Evolutionary conservation across 257 asterid species (phyloP).

Genomic region (Cynanchum wilfordii): DNA sequence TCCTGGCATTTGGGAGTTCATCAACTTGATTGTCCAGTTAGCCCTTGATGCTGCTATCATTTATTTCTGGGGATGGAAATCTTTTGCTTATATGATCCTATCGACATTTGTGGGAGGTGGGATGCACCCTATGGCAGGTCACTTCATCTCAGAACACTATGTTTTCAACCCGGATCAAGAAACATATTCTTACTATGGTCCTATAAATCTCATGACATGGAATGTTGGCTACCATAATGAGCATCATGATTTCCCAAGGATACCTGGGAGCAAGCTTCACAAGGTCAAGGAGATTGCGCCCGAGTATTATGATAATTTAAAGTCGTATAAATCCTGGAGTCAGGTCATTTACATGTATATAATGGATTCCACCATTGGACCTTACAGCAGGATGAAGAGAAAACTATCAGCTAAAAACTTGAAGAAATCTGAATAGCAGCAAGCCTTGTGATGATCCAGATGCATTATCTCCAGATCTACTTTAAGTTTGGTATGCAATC

Average conservation of each 20-base stretch:
- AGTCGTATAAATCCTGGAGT: constrained; percentile 79
- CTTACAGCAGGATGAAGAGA: constrained; percentile 92
- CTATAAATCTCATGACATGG: constrained; percentile 85
- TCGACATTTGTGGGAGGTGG: constrained; percentile 96
- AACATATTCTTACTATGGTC: constrained; percentile 87
- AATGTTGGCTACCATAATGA: constrained; percentile 91
- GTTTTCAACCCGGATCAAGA: constrained; percentile 73
- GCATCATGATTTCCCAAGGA: constrained; percentile 97
- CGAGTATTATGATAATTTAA: constrained; percentile 55
- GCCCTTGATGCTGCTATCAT: constrained; percentile 62
- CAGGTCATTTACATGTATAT: constrained; percentile 78
- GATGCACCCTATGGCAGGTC: constrained; percentile 97
- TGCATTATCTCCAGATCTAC: neutral
- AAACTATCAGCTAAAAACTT: constrained; percentile 29
- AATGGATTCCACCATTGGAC: constrained; percentile 74
- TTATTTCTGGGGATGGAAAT: constrained; percentile 74
- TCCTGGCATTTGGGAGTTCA: constrained; percentile 86
- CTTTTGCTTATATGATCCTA: constrained; percentile 67
- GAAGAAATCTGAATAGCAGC: constrained; percentile 52
- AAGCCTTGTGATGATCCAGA: neutral
- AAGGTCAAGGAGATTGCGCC: constrained; percentile 97
- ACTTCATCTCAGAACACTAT: constrained; percentile 87
- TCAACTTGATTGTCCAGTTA: constrained; percentile 54
- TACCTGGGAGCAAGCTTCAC: constrained; percentile 77
- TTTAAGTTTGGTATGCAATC: too few species aligned